These are phyloP conservation scores for Theobroma cacao DNA, from an alignment of 345 rosid genomes.

Conservation along the genomic window DNA sequence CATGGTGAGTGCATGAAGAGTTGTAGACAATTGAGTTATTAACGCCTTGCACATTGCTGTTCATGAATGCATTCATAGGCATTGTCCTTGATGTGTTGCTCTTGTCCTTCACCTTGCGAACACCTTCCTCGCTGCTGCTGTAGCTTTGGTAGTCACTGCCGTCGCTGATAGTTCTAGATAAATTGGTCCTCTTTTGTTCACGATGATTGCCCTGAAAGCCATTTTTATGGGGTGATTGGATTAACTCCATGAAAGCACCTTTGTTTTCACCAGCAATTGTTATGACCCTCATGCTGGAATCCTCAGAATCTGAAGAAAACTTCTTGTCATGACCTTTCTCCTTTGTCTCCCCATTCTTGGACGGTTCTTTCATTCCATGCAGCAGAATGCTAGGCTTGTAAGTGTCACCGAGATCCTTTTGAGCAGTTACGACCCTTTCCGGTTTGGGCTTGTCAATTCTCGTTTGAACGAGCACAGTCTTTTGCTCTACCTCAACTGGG, in stretches of 20 bases:
- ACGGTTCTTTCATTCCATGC: conserved; percentile 5
- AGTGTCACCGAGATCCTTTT: conserved; percentile 13
- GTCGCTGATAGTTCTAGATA: conserved; percentile 19
- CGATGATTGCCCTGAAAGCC: conserved; percentile 20
- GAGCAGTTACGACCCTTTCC: conserved; percentile 5
- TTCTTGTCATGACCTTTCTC: conserved; percentile 36
- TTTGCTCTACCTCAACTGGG: conserved; percentile 56
- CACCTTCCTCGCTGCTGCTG: conserved; percentile 44
- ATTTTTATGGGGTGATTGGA: conserved; percentile 41
- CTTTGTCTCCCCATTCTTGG: conserved; percentile 12
- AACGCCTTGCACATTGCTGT: conserved; percentile 87
- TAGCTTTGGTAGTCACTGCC: conserved; percentile 28
- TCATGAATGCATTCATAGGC: conserved; percentile 58
- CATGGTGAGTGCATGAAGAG: conserved; percentile 61
- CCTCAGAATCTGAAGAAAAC: conserved; percentile 39
- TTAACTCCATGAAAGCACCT: conserved; percentile 85
- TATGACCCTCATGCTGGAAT: conserved; percentile 46
- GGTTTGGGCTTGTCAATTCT: conserved; percentile 41
- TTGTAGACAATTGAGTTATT: conserved; percentile 77
- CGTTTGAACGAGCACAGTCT: conserved; percentile 55
- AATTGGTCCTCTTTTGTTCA: conserved; percentile 25
- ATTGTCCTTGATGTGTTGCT: conserved; percentile 18
- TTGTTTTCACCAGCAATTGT: conserved; percentile 90
- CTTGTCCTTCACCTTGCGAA: conserved; percentile 31
- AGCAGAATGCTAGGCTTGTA: not conserved